These are phyloP conservation scores for Candida tunisiensis DNA, from an alignment of 1,139 yeast genomes.

Conservation along the genomic window DNA sequence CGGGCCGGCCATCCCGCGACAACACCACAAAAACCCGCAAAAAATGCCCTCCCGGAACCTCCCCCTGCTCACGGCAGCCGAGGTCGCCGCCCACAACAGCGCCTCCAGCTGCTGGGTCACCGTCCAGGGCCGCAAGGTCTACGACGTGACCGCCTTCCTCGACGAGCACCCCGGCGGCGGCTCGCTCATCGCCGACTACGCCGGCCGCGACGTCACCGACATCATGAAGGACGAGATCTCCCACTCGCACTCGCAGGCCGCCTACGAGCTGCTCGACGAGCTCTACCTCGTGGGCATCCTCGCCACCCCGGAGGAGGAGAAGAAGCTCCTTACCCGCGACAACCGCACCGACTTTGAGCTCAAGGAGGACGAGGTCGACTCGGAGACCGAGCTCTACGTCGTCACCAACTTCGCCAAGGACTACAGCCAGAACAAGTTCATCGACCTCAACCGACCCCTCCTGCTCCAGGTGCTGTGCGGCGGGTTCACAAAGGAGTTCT, in stretches of 20 bases:
- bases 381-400: slow-evolving; percentile 53
- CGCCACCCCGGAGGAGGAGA: slow-evolving; percentile 47
- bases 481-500: slow-evolving; percentile 69
- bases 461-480: slow-evolving; percentile 62
- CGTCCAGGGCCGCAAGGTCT: slow-evolving; percentile 56
- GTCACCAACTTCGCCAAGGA: slow-evolving; percentile 68
- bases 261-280: slow-evolving; percentile 81
- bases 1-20: too few species aligned
- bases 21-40: too few species aligned
- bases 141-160: slow-evolving; percentile 62
- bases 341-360: slow-evolving; percentile 12
- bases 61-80: too few species aligned
- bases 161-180: slow-evolving; percentile 85
- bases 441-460: slow-evolving; percentile 72
- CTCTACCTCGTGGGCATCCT: slow-evolving; percentile 42
- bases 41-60: too few species aligned
- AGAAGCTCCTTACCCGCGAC: slow-evolving; percentile 26
- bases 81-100: too few species aligned
- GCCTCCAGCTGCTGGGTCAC: too few species aligned
- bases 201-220: slow-evolving; percentile 71
- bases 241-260: slow-evolving; percentile 71
- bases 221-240: slow-evolving; percentile 52
- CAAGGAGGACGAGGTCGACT: slow-evolving; percentile 8
- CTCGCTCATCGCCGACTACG: slow-evolving; percentile 55
- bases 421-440: slow-evolving; percentile 59